Evolutionary conservation across 768 basidiomycete species (phyloP).

Genomic region (Kwoniella europaea): DNA sequence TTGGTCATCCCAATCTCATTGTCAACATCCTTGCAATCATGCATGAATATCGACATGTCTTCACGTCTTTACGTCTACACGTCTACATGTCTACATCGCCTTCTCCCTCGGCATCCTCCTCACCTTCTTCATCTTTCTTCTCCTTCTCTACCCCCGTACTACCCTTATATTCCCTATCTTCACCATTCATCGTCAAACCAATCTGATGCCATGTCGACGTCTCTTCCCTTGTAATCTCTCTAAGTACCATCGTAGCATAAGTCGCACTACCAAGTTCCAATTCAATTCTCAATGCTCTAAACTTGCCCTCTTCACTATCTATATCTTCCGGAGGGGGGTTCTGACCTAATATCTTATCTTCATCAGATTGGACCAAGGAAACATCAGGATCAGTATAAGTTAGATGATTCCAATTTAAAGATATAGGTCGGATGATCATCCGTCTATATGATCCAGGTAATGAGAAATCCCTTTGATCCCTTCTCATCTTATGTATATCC

Average conservation of each 20-base stretch:
- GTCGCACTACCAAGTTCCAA: conserved; percentile 86
- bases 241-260: conserved; percentile 96
- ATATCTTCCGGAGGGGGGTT: conserved; percentile 62
- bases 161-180: conserved; percentile 52
- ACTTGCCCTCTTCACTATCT: conserved; percentile 70
- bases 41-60: too few relatives aligned
- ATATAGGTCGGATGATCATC: conserved; percentile 81
- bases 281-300: conserved; percentile 83
- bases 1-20: not conserved
- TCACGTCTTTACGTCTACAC: not conserved
- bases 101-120: not conserved
- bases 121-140: conserved; percentile 15
- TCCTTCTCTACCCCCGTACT: conserved; percentile 13
- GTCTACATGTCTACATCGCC: conserved; percentile 1
- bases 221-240: conserved; percentile 57
- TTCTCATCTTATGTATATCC: conserved; percentile 78
- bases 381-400: conserved; percentile 93
- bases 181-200: conserved; percentile 48
- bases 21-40: not conserved
- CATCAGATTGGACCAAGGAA: conserved; percentile 89
- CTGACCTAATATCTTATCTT: conserved; percentile 84
- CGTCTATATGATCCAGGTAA: conserved; percentile 91
- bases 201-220: conserved; percentile 56
- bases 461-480: conserved; percentile 94
- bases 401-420: conserved; percentile 79